phyloP scores from a whole-genome alignment of 2,329 filamentous ascomycete genomes.

The Colletotrichum sp. region DNA sequence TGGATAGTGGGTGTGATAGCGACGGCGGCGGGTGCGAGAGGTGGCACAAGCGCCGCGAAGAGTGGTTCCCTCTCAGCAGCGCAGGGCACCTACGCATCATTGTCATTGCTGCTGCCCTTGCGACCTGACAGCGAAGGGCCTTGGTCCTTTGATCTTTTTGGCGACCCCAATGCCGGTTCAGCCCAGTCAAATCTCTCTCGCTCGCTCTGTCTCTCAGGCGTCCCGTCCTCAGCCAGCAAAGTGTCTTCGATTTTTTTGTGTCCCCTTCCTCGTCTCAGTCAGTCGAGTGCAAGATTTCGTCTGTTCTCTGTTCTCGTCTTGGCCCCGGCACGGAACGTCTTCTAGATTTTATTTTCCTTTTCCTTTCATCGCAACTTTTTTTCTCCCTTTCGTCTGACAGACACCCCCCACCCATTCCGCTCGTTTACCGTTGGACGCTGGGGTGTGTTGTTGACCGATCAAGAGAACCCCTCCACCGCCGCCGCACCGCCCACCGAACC shows the following conservation, averaged over 20 bases:
- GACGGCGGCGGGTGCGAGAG: not conserved
- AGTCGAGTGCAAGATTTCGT: not conserved
- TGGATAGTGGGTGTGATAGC: not conserved
- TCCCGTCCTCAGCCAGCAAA: not conserved
- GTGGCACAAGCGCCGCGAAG: not conserved
- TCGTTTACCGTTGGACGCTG: slow-evolving; percentile 1
- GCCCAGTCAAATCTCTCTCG: not conserved
- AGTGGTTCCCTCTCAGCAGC: not conserved
- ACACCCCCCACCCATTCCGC: not conserved
- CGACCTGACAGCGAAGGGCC: slow-evolving; percentile 3
- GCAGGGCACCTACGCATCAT: not conserved
- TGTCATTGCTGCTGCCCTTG: not conserved
- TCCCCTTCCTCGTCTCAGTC: not conserved
- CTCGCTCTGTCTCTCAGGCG: not conserved
- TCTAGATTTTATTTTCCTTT: not conserved
- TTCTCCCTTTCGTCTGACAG: not conserved
- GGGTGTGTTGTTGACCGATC: not conserved
- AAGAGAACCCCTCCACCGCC: slow-evolving; percentile 13
- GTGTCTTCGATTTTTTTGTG: not conserved
- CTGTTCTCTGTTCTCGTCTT: not conserved
- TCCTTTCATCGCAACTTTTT: not conserved
- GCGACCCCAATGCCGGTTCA: not conserved
- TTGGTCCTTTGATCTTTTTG: not conserved
- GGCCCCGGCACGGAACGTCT: not conserved
- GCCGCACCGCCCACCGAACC: not conserved